Evolutionary conservation across 805 yeast genomes (phyloP).

Genomic region (Candida silvatica): DNA sequence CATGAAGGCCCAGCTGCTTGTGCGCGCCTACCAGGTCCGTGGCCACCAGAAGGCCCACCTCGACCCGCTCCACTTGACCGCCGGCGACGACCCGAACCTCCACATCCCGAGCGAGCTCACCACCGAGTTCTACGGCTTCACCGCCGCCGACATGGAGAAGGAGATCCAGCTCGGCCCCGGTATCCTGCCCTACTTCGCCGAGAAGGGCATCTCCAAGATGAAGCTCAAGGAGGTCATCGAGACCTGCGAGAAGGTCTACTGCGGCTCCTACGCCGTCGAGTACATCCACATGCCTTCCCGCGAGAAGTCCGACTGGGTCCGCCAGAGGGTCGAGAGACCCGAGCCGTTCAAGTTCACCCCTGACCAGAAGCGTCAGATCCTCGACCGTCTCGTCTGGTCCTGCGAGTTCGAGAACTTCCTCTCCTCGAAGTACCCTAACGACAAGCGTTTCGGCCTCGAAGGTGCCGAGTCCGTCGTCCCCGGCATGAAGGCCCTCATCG

Average conservation of each 20-base stretch:
- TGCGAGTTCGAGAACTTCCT: conserved; percentile 88
- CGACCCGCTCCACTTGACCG: conserved; percentile 90
- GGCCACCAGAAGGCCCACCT: conserved; percentile 94
- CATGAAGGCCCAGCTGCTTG: conserved; percentile 90
- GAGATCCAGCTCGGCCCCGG: conserved; percentile 95
- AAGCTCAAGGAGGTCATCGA: conserved; percentile 71
- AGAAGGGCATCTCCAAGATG: conserved; percentile 48
- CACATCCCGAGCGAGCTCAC: conserved; percentile 79
- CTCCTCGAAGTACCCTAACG: conserved; percentile 94
- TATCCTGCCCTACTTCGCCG: conserved; percentile 85
- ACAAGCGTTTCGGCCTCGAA: conserved; percentile 96
- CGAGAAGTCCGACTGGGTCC: conserved; percentile 95
- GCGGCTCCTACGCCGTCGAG: conserved; percentile 86
- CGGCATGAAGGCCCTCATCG: conserved; percentile 93
- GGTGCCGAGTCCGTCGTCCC: conserved; percentile 97
- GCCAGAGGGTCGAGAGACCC: conserved; percentile 94
- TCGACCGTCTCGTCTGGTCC: conserved; percentile 96
- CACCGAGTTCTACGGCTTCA: conserved; percentile 85
- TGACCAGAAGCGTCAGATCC: conserved; percentile 92
- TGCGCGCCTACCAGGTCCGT: conserved; percentile 97
- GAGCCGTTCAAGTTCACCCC: conserved; percentile 70
- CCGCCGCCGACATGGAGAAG: conserved; percentile 75
- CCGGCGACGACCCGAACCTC: conserved; percentile 51
- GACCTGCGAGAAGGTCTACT: conserved; percentile 76
- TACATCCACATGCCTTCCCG: conserved; percentile 95